Evolutionary conservation across 495 filamentous ascomycete species (phyloP).

Genomic region (Neurospora terricola): DNA sequence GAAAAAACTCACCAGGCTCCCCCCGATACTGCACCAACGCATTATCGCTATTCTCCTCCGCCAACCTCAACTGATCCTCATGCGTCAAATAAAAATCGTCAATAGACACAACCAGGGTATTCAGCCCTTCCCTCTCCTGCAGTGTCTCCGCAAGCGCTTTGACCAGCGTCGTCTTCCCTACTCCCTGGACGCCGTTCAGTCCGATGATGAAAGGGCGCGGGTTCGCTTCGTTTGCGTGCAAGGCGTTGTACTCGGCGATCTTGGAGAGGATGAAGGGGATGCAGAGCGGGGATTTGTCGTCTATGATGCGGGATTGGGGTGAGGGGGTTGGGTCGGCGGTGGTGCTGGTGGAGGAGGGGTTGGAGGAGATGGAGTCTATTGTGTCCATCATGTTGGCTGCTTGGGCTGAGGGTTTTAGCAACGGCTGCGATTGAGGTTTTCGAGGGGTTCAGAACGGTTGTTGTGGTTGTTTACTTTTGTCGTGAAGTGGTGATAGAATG

Average conservation of each 20-base stretch:
- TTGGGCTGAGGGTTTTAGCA: too few species aligned
- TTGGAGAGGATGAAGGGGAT: slow-evolving; percentile 73
- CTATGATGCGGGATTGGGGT: slow-evolving; percentile 39
- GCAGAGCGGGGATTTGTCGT: slow-evolving; percentile 83
- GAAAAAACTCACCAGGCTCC: slow-evolving; percentile 47
- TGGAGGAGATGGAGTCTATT: not conserved
- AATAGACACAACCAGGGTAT: slow-evolving; percentile 71
- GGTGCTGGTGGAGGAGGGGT: slow-evolving; percentile 3
- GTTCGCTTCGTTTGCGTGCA: slow-evolving; percentile 16
- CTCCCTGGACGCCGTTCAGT: slow-evolving; percentile 67
- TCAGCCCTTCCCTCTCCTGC: slow-evolving; percentile 51
- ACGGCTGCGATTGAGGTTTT: too few species aligned
- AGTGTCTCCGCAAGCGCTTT: slow-evolving; percentile 58
- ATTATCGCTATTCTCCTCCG: slow-evolving; percentile 55
- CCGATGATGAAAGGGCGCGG: slow-evolving; percentile 47
- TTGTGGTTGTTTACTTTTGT: not conserved
- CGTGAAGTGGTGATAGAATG: not conserved
- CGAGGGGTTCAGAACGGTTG: too few species aligned
- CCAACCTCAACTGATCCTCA: slow-evolving; percentile 59
- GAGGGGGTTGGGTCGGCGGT: slow-evolving; percentile 8
- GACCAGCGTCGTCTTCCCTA: slow-evolving; percentile 85
- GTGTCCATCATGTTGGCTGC: not conserved
- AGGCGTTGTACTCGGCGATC: slow-evolving; percentile 40
- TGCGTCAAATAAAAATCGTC: slow-evolving; percentile 86
- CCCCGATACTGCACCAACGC: slow-evolving; percentile 72